These are phyloP conservation scores for Apiosordaria backusii DNA, from an alignment of 495 filamentous ascomycete genomes.

Conservation along the genomic window DNA sequence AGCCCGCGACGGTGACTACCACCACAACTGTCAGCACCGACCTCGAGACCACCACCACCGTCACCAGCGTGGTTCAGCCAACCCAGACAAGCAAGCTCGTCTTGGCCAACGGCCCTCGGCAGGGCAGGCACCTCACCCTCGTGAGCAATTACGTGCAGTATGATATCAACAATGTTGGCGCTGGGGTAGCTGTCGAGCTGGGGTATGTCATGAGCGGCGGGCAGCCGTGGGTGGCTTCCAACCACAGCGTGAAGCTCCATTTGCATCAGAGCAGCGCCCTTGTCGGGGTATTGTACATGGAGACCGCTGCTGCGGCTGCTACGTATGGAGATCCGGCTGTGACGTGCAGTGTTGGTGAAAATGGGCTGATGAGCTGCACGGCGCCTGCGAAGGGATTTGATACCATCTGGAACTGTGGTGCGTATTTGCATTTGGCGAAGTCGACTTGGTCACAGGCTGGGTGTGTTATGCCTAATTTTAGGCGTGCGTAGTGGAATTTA, in stretches of 20 bases:
- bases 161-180: neutral
- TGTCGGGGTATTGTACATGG: neutral
- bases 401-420: neutral
- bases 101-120: neutral
- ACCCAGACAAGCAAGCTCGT: neutral
- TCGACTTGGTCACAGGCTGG: neutral
- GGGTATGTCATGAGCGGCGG: neutral
- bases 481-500: neutral
- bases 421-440: neutral
- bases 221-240: neutral
- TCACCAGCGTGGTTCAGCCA: neutral
- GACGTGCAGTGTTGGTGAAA: neutral
- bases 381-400: neutral
- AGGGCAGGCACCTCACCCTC: neutral
- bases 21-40: neutral
- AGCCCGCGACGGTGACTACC: neutral
- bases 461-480: neutral
- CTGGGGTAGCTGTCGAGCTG: neutral
- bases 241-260: neutral
- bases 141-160: neutral
- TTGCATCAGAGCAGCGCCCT: neutral
- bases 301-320: neutral
- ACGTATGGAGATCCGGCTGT: neutral
- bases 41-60: slow-evolving; percentile 3
- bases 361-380: neutral